phyloP scores from a whole-genome alignment of 768 basidiomycete genomes.

The Lentinula aciculospora region DNA sequence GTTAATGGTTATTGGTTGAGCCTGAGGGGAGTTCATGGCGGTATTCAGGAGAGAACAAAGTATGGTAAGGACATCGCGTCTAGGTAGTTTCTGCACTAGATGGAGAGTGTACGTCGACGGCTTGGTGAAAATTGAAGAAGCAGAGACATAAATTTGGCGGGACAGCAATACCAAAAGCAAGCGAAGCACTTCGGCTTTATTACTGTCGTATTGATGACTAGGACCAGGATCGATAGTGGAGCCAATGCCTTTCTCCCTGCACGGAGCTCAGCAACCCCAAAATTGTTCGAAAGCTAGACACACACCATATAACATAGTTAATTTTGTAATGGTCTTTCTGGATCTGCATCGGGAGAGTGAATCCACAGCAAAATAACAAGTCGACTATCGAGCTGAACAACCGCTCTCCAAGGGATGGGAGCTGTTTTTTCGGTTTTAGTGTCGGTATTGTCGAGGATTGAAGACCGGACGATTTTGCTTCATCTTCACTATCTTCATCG shows the following conservation, averaged over 20 bases:
- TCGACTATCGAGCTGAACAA: conserved; percentile 79
- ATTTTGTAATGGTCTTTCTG: conserved; percentile 80
- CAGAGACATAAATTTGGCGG: conserved; percentile 81
- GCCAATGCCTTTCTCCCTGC: conserved; percentile 93
- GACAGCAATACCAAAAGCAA: conserved; percentile 86
- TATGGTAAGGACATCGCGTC: conserved; percentile 84
- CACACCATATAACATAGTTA: conserved; percentile 85
- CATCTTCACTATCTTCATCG: conserved; percentile 48
- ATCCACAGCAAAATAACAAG: conserved; percentile 89
- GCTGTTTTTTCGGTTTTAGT: conserved; percentile 33
- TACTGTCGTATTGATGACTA: conserved; percentile 59
- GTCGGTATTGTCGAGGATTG: conserved; percentile 14
- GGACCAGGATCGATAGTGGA: conserved; percentile 73
- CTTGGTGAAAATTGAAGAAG: conserved; percentile 60
- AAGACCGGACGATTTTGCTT: conserved; percentile 13
- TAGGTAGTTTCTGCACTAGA: conserved; percentile 68
- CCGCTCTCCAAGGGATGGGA: conserved; percentile 78
- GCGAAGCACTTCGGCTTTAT: conserved; percentile 87
- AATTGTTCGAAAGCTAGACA: conserved; percentile 3
- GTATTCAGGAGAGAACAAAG: conserved; percentile 94
- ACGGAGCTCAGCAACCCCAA: conserved; percentile 2
- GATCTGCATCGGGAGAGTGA: conserved; percentile 76
- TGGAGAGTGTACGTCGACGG: conserved; percentile 76
- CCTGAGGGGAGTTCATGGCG: conserved; percentile 61
- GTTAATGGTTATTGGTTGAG: conserved; percentile 48